Evolutionary conservation across 495 filamentous ascomycete genomes (phyloP).

Genomic region (Penicillium canescens): DNA sequence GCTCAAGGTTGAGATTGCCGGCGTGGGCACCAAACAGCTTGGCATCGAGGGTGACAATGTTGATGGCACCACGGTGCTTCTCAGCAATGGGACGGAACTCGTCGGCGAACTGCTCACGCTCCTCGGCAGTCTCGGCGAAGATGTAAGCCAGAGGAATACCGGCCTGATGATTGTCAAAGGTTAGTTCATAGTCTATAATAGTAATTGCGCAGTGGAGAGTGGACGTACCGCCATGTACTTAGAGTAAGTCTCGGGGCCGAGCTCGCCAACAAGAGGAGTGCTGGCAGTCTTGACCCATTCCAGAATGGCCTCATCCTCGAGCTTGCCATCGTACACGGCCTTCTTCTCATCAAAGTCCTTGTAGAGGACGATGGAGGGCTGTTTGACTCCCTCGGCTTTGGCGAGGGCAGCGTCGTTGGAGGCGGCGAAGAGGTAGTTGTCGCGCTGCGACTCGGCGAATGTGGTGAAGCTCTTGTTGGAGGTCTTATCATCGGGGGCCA

Average conservation of each 20-base stretch:
- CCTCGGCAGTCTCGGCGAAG: conserved; percentile 91
- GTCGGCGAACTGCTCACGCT: conserved; percentile 76
- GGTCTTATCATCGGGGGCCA: conserved; percentile 80
- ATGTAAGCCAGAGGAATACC: conserved; percentile 96
- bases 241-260: conserved; percentile 96
- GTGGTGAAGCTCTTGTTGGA: conserved; percentile 77
- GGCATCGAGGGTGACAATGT: conserved; percentile 98
- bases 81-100: conserved; percentile 55
- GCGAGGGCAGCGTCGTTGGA: conserved; percentile 81
- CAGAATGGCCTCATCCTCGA: conserved; percentile 73
- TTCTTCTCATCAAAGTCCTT: conserved; percentile 99
- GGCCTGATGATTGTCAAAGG: conserved; percentile 46
- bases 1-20: conserved; percentile 94
- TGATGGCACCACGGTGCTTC: conserved; percentile 76
- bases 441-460: conserved; percentile 81
- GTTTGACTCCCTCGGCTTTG: conserved; percentile 82
- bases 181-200: conserved; percentile 2
- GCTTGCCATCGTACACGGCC: conserved; percentile 74
- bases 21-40: conserved; percentile 94
- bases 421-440: conserved; percentile 89
- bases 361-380: conserved; percentile 90
- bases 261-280: conserved; percentile 91
- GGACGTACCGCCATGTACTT: conserved; percentile 83
- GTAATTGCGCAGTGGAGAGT: not conserved
- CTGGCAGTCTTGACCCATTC: conserved; percentile 82